A percentile compares a stretch with the other conserved stretches of the same genome.
These are phyloP conservation scores for Sporothrix inflata DNA, from an alignment of 2,329 filamentous ascomycete species.

Conservation along the genomic window DNA sequence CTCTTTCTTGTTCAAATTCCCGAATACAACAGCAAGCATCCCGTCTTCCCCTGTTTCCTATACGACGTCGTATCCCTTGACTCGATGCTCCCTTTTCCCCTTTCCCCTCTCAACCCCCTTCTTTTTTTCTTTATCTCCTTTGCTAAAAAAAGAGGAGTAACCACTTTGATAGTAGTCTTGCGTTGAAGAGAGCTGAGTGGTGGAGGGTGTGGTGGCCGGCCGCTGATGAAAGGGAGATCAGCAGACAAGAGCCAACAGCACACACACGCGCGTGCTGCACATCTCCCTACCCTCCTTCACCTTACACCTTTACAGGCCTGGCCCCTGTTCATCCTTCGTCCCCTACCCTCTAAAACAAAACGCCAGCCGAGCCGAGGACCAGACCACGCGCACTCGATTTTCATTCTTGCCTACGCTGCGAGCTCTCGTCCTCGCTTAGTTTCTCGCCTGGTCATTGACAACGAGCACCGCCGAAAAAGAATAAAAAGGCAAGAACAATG, in stretches of 20 bases:
- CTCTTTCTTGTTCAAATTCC: neutral
- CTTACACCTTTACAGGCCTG: neutral
- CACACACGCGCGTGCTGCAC: neutral
- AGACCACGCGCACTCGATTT: too few species aligned
- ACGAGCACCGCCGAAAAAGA: too few species aligned
- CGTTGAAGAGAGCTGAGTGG: neutral
- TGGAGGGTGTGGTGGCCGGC: neutral
- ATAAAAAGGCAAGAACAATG: too few species aligned
- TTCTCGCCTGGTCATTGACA: too few species aligned
- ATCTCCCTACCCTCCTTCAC: constrained; percentile 3
- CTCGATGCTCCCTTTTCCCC: neutral
- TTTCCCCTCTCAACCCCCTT: neutral
- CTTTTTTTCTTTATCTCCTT: neutral
- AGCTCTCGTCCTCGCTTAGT: too few species aligned
- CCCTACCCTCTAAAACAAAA: neutral
- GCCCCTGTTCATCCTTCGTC: neutral
- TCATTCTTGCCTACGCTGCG: too few species aligned
- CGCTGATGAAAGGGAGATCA: neutral
- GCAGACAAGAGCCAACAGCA: neutral
- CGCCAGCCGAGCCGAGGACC: too few species aligned
- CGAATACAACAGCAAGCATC: neutral
- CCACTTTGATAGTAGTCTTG: neutral
- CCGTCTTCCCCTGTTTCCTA: neutral
- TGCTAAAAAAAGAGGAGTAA: too few species aligned
- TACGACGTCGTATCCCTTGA: constrained; percentile 11